phyloP scores from a whole-genome alignment of 2,329 filamentous ascomycete genomes.

The Cordyceps sp. region DNA sequence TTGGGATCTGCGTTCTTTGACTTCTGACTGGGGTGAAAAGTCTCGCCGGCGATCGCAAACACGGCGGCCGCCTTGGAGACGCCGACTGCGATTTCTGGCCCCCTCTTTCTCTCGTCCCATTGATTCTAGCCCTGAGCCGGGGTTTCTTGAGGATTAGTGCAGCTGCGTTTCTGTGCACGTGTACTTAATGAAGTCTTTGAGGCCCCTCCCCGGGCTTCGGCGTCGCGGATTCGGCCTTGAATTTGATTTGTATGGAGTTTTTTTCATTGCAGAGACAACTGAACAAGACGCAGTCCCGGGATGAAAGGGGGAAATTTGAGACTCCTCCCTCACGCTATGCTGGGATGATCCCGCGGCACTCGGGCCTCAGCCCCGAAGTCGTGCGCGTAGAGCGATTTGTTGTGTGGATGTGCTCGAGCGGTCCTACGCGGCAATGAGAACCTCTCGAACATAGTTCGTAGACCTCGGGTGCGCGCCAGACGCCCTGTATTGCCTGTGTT shows the following conservation, averaged over 20 bases:
- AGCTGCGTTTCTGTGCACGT: constrained; percentile 10
- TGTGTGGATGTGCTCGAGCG: too few relatives aligned
- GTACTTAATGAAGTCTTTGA: constrained; percentile 20
- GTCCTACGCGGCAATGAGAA: too few relatives aligned
- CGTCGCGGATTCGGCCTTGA: constrained; percentile 12
- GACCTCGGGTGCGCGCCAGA: too few relatives aligned
- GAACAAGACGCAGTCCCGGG: not conserved
- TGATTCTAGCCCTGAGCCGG: constrained; percentile 7
- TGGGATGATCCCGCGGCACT: too few relatives aligned
- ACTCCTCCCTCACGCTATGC: too few relatives aligned
- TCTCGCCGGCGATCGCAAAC: not conserved
- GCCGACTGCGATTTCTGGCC: not conserved
- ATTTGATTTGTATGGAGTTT: constrained; percentile 15
- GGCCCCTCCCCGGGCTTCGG: constrained; percentile 10
- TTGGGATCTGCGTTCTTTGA: not conserved
- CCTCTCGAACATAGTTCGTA: too few relatives aligned
- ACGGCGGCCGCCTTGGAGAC: too few relatives aligned
- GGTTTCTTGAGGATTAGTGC: constrained; percentile 3
- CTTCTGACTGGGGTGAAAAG: not conserved
- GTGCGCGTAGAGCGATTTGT: too few relatives aligned
- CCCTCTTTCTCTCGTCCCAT: constrained; percentile 4
- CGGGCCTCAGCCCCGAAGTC: too few relatives aligned
- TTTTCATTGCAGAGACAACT: constrained; percentile 6
- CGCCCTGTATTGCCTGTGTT: too few relatives aligned
- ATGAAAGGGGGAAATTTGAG: not conserved